Percentiles rank a stretch among this genome's conserved stretches.
phyloP scores from a whole-genome alignment of 2,329 filamentous ascomycete species.

The Colletotrichum acutatum region DNA sequence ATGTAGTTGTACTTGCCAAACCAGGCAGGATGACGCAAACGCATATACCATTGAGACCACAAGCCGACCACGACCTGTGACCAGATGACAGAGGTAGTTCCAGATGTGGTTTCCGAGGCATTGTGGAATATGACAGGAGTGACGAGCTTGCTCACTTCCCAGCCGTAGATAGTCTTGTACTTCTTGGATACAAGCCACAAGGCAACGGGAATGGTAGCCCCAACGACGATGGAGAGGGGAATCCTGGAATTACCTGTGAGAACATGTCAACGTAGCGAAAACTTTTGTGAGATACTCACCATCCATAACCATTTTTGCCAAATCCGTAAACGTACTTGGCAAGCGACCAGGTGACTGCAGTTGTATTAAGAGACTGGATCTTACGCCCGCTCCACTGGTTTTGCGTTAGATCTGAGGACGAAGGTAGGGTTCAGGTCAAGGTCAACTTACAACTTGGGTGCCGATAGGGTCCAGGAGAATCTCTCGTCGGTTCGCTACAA shows the following conservation, averaged over 20 bases:
- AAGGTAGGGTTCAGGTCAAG: too few relatives aligned
- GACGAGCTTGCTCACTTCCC: constrained; percentile 30
- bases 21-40: constrained; percentile 38
- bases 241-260: constrained; percentile 46
- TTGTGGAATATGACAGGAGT: constrained; percentile 34
- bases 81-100: constrained; percentile 34
- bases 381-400: constrained; percentile 57
- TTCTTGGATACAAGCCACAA: constrained; percentile 26
- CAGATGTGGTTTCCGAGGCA: constrained; percentile 30
- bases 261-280: neutral
- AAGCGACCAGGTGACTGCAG: constrained; percentile 42
- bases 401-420: neutral
- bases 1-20: constrained; percentile 44
- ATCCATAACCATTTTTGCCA: constrained; percentile 25
- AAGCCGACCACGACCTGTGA: constrained; percentile 46
- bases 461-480: constrained; percentile 45
- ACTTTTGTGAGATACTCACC: neutral
- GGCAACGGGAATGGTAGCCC: constrained; percentile 36
- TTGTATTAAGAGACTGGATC: constrained; percentile 57
- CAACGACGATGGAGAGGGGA: constrained; percentile 51
- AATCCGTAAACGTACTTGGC: constrained; percentile 39
- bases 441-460: constrained; percentile 29
- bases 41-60: constrained; percentile 44
- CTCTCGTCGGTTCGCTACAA: constrained; percentile 54
- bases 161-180: constrained; percentile 31